Evolutionary conservation across 1,284 basidiomycete genomes (phyloP).

Genomic region (Cutaneotrichosporon cavernicola): DNA sequence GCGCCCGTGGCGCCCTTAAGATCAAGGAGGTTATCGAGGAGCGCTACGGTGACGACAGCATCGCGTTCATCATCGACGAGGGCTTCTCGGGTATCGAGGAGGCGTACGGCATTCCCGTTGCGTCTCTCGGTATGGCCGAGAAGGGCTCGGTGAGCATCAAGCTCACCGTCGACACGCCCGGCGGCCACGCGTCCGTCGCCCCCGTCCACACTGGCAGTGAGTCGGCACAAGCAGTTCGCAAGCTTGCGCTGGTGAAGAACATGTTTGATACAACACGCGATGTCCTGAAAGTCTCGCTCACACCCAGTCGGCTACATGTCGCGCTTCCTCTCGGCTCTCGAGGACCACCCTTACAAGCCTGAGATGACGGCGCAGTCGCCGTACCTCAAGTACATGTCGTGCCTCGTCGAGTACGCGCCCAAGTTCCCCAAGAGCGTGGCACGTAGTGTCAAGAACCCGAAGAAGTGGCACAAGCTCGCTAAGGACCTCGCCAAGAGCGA

Average conservation of each 20-base stretch:
- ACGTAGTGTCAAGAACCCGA: slow-evolving; percentile 42
- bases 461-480: slow-evolving; percentile 53
- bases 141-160: slow-evolving; percentile 53
- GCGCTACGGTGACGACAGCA: slow-evolving; percentile 51
- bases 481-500: slow-evolving; percentile 42
- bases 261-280: neutral
- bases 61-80: slow-evolving; percentile 56
- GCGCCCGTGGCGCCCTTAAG: slow-evolving; percentile 46
- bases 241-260: too few species aligned
- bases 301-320: slow-evolving; percentile 51
- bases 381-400: slow-evolving; percentile 55
- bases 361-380: slow-evolving; percentile 49
- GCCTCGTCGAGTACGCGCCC: slow-evolving; percentile 55
- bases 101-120: slow-evolving; percentile 47
- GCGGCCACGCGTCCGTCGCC: slow-evolving; percentile 51
- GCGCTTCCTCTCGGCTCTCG: slow-evolving; percentile 45
- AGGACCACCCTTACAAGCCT: slow-evolving; percentile 48
- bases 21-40: slow-evolving; percentile 46
- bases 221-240: slow-evolving; percentile 14
- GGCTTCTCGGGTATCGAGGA: slow-evolving; percentile 51
- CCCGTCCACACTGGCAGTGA: slow-evolving; percentile 53
- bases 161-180: slow-evolving; percentile 49
- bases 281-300: neutral
- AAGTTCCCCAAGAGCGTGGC: slow-evolving; percentile 47
- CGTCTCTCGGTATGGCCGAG: slow-evolving; percentile 55